Conservation (phyloP, 768 basidiomycete genomes). For the Boletus rubropictus region DNA sequence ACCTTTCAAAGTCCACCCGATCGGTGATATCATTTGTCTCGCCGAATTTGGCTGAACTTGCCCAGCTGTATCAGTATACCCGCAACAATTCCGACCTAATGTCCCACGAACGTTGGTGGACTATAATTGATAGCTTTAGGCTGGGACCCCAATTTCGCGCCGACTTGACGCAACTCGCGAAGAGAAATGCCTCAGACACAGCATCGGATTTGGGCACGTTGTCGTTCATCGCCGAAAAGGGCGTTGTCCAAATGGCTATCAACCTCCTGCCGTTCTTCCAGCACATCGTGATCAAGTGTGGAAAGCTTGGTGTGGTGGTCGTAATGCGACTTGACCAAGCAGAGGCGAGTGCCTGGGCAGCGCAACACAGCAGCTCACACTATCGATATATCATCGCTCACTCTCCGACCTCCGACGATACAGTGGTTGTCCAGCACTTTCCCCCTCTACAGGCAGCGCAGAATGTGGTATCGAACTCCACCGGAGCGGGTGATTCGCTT, state of each 20-base stretch:
- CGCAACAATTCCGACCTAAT: constrained; percentile 45
- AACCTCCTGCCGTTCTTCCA: constrained; percentile 81
- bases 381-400: constrained; percentile 49
- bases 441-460: constrained; percentile 44
- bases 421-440: constrained; percentile 69
- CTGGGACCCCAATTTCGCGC: constrained; percentile 63
- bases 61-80: constrained; percentile 49
- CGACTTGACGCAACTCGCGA: constrained; percentile 58
- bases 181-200: constrained; percentile 38
- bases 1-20: constrained; percentile 26
- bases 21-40: constrained; percentile 67
- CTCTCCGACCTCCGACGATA: constrained; percentile 39
- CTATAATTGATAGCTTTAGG: constrained; percentile 52
- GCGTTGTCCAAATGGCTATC: constrained; percentile 75
- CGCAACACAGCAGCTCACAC: constrained; percentile 41
- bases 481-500: constrained; percentile 89
- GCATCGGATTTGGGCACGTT: constrained; percentile 41
- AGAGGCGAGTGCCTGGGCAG: constrained; percentile 44
- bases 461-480: constrained; percentile 56
- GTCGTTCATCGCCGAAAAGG: constrained; percentile 60
- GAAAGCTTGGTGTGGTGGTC: constrained; percentile 58
- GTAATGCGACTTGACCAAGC: constrained; percentile 49
- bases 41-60: constrained; percentile 81
- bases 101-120: constrained; percentile 60
- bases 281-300: constrained; percentile 82